These are phyloP conservation scores for Lepidium aucheri DNA, from an alignment of 345 rosid species.

Conservation along the genomic window DNA sequence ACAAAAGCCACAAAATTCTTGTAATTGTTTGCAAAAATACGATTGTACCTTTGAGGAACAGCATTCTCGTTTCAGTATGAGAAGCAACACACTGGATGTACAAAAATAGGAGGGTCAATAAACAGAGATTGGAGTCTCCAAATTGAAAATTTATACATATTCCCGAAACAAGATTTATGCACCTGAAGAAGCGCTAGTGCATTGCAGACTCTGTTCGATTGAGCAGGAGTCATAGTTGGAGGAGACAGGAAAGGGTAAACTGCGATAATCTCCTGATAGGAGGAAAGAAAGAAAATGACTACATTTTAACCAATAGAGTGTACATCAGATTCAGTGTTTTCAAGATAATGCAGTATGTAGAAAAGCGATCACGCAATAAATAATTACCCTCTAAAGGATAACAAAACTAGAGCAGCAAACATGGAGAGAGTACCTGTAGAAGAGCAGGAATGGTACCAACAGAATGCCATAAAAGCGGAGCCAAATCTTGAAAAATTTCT, in stretches of 20 bases:
- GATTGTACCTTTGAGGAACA: conserved; percentile 40
- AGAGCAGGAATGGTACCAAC: conserved; percentile 32
- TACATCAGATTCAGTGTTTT: background rate
- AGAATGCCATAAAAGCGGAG: conserved; percentile 49
- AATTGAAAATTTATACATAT: background rate
- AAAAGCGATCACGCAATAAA: background rate
- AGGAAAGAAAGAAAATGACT: background rate
- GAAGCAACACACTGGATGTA: conserved; percentile 44
- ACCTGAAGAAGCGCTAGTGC: conserved; percentile 58
- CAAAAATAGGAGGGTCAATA: too few species aligned
- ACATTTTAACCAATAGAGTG: background rate
- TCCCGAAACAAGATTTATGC: background rate
- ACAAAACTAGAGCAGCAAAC: background rate
- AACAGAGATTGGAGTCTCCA: background rate
- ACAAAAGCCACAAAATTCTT: background rate
- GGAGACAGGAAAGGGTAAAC: conserved; percentile 28
- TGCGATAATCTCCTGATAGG: conserved; percentile 40
- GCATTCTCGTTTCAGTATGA: conserved; percentile 39
- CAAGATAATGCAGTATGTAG: background rate
- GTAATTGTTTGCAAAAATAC: background rate
- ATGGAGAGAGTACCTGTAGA: conserved; percentile 31
- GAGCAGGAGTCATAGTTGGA: conserved; percentile 19
- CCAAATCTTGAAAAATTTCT: conserved; percentile 31
- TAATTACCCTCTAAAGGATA: background rate
- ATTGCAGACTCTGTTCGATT: conserved; percentile 34